These are phyloP conservation scores for Suhomyces atakaporum DNA, from an alignment of 1,139 yeast species.

Conservation along the genomic window DNA sequence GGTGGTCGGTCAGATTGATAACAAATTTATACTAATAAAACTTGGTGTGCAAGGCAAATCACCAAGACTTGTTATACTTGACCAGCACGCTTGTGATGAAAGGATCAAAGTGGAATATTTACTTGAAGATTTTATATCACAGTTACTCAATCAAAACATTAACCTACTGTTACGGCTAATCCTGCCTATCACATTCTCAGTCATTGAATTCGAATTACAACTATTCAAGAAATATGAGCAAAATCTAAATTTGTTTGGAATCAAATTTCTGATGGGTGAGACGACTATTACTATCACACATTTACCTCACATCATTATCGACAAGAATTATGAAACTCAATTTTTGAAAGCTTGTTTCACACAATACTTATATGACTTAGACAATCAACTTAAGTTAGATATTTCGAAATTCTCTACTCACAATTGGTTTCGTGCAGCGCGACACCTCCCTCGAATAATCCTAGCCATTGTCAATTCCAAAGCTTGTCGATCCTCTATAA, in stretches of 20 bases:
- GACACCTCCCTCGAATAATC: constrained; percentile 49
- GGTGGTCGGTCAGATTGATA: constrained; percentile 54
- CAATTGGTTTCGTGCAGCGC: constrained; percentile 17
- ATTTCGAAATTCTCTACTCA: constrained; percentile 2
- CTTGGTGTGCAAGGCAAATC: neutral
- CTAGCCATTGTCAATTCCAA: constrained; percentile 55
- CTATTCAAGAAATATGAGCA: constrained; percentile 29
- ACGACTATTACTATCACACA: constrained; percentile 28
- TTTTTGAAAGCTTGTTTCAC: constrained; percentile 37
- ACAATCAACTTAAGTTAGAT: constrained; percentile 23
- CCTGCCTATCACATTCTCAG: constrained; percentile 19
- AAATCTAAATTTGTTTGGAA: constrained; percentile 38
- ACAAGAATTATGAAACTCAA: constrained; percentile 25
- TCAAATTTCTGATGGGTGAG: constrained; percentile 24
- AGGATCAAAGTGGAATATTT: constrained; percentile 57
- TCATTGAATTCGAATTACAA: constrained; percentile 29
- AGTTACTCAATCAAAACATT: constrained; percentile 14
- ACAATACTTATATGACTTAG: constrained; percentile 46
- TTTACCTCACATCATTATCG: constrained; percentile 42
- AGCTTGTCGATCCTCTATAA: constrained; percentile 73
- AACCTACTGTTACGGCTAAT: constrained; percentile 16
- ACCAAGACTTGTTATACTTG: constrained; percentile 45
- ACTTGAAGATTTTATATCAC: constrained; percentile 33
- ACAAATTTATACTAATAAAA: constrained; percentile 56
- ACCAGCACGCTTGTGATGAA: constrained; percentile 84